Percentiles rank a stretch among this genome's conserved stretches.
phyloP scores from a whole-genome alignment of 78 protist genomes.

The Dictyostelium intermedium region DNA sequence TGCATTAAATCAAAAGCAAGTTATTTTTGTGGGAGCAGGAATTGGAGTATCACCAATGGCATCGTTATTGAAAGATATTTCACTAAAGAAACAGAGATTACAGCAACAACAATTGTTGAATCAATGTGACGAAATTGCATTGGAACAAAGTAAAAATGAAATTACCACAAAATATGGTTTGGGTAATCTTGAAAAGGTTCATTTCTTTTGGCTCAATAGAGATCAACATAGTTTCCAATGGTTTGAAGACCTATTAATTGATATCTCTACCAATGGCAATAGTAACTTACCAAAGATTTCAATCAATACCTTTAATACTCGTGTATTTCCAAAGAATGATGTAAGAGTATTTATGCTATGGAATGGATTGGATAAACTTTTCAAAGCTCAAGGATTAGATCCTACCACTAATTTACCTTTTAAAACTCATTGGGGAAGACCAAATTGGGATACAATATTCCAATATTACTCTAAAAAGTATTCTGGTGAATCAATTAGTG shows the following conservation, averaged over 20 bases:
- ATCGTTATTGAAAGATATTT: conserved; percentile 84
- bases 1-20: conserved; percentile 76
- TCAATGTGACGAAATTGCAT: neutral
- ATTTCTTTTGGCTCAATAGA: conserved; percentile 87
- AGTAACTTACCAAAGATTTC: conserved; percentile 67
- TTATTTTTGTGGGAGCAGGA: conserved; percentile 91
- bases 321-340: conserved; percentile 81
- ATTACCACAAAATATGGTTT: conserved; percentile 1
- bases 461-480: conserved; percentile 43
- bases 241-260: conserved; percentile 81
- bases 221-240: conserved; percentile 86
- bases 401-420: conserved; percentile 75
- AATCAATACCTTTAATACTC: conserved; percentile 82
- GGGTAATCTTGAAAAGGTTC: conserved; percentile 70
- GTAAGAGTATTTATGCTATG: conserved; percentile 80
- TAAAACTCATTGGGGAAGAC: conserved; percentile 75
- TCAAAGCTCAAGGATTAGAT: conserved; percentile 41
- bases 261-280: conserved; percentile 47
- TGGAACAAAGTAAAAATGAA: neutral
- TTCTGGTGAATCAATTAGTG: conserved; percentile 75
- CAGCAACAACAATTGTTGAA: neutral
- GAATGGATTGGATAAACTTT: neutral
- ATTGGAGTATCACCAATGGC: conserved; percentile 97
- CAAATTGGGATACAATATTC: conserved; percentile 75
- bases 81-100: neutral